Evolutionary conservation across 805 yeast genomes (phyloP).

Genomic region (Teunomyces panamensis): DNA sequence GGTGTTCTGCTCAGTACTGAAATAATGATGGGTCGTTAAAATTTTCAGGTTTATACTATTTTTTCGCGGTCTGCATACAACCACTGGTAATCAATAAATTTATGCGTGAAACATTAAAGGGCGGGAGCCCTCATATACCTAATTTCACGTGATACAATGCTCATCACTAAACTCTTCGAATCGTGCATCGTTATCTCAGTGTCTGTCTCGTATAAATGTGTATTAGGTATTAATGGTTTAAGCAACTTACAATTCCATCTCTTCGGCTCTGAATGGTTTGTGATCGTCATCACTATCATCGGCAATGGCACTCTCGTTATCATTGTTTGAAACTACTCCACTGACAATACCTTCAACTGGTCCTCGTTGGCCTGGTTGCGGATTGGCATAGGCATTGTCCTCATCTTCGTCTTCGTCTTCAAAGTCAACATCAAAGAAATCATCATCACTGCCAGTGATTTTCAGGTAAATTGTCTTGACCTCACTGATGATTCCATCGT

Average conservation of each 20-base stretch:
- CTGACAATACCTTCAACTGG: conserved; percentile 16
- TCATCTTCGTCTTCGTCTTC: conserved; percentile 82
- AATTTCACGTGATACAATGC: neutral
- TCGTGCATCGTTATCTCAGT: too few species aligned
- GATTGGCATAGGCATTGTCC: conserved; percentile 6
- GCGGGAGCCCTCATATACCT: conserved; percentile 13
- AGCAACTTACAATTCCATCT: conserved; percentile 35
- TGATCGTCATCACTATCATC: conserved; percentile 28
- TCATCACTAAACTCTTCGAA: neutral
- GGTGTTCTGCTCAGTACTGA: conserved; percentile 33
- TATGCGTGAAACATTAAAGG: conserved; percentile 6
- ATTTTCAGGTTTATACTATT: conserved; percentile 4
- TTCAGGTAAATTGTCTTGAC: conserved; percentile 70
- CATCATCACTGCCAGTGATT: conserved; percentile 91
- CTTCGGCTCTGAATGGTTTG: conserved; percentile 44
- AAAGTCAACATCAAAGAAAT: conserved; percentile 93
- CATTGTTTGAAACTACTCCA: conserved; percentile 8
- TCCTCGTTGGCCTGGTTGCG: conserved; percentile 3
- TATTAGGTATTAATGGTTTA: neutral
- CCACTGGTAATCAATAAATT: neutral
- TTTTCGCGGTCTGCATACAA: neutral
- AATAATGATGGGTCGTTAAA: conserved; percentile 4
- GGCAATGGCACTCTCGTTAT: conserved; percentile 19
- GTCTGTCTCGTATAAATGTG: neutral
- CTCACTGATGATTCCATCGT: conserved; percentile 86